Base-by-base conservation (phyloP, 331 rosid species). In the Malus hybrid region DNA sequence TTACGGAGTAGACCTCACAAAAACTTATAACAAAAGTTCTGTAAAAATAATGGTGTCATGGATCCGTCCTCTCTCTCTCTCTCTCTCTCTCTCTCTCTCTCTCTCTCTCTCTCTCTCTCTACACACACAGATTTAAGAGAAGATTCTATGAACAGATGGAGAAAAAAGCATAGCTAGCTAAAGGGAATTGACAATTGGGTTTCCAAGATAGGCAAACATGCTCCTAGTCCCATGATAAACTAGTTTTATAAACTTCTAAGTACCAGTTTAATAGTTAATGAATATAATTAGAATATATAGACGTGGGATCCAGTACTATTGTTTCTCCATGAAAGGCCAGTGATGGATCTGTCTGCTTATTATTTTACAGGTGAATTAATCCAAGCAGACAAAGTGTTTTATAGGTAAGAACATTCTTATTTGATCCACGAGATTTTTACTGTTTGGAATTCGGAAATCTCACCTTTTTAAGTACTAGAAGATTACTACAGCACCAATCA, bases 181-280 rank as follows among this genome's bases (percentile, higher is more conserved):
- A 28, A 28, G 29, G 29, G 29, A 36, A 39, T 3, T 39, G 48
- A 42, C 48, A 42, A 42, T 33, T 54, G 10, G 27, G 14, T 50
- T 75, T 54, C 18, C 72, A 27, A 75, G 57, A 65, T 6, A 16
- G 79, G 72, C 73, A 33, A 54, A 75, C 79, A 75, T 66, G 27
- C 79, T 65, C 36, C 66, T 3, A 62, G 14, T 13, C 31, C 66
- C 34, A 62, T 28, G n/a, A 62, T 62, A 33, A 62, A 15, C 8
- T 28, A 42, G 48, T 42, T 42, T 42, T 42, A 42, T 42, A 55
- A 55, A 55, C n/a, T 10, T 55, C 11, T 10, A 59, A 59, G 27
- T 1, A 10, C 32, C 5, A 20, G 12, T 10, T 22, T 10, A 59
- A 59, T 22, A 59, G 15, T 59, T 59, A 4, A 22, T 22, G 31